phyloP scores from a whole-genome alignment of 257 asterid genomes.

The Henckelia pumila region DNA sequence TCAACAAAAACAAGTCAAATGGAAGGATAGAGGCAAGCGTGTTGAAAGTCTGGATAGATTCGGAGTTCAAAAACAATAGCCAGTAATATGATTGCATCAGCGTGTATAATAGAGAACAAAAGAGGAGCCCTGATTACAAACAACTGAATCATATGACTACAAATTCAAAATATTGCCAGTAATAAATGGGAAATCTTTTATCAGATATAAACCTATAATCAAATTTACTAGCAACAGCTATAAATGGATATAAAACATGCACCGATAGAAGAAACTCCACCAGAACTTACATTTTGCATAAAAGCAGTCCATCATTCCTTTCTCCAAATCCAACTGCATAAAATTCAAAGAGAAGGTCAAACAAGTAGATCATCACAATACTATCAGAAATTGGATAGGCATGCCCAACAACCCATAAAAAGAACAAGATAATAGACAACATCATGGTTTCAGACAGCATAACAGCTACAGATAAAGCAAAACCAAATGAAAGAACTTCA shows the following conservation, averaged over 20 bases:
- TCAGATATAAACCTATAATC: too few relatives aligned
- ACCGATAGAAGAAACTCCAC: slow-evolving; percentile 4
- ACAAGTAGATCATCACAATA: background rate
- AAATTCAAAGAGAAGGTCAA: slow-evolving; percentile 6
- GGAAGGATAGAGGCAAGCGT: background rate
- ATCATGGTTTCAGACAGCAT: background rate
- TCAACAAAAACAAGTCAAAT: background rate
- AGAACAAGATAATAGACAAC: background rate
- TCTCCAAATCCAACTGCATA: slow-evolving; percentile 88
- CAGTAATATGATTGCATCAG: background rate
- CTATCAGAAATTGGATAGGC: background rate
- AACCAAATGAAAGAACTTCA: too few relatives aligned
- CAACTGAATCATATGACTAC: background rate
- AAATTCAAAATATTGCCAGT: background rate
- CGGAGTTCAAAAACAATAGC: background rate
- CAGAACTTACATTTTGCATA: slow-evolving; percentile 86
- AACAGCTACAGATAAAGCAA: too few relatives aligned
- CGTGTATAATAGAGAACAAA: background rate
- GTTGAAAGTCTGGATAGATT: background rate
- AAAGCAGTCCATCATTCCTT: slow-evolving; percentile 98
- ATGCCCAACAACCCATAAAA: background rate
- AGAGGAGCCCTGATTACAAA: too few relatives aligned
- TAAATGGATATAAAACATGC: background rate
- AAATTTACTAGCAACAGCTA: too few relatives aligned
- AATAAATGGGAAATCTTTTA: background rate